Base-by-base conservation (phyloP, 192 early-diverging fungal species). In the Jimgerdemannia flammicorona region DNA sequence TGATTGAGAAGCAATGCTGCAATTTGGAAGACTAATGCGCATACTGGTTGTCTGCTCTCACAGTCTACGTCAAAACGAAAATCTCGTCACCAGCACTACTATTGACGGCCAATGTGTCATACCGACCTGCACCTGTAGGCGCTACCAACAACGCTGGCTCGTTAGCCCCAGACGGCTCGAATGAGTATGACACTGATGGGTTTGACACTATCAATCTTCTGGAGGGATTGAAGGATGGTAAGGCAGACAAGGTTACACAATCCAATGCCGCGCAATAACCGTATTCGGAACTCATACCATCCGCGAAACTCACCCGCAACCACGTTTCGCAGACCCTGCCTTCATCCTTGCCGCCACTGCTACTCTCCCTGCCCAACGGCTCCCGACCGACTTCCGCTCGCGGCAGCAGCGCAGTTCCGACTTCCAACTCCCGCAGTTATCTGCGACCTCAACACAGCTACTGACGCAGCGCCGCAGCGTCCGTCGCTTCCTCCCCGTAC, bases 191-290 rank as follows among this genome's bases (percentile, higher is more conserved):
- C 44, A 20, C 77, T 9, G 86, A 87, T 3, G 81, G 83, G 63
- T 89, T 87, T 78, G 83, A 77, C 39, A 87, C 83, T 54, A 78
- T 87, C 39, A 86, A 89, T 73, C 74, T 89, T 3, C 70, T 89
- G 67, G 79, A 84, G 44, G 86, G 88, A 4, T 70, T 89, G 19
- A 74, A 70, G 8, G 82, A 86, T 74, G 88, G 88, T 87, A 77
- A 77, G 74, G 67, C 4, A 63, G 49, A 59, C 49, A 6, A 10
- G 49, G 49, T 59, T 29, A 29, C 29, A 29, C 29, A 29, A 29
- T 29, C 29, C 29, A 29, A 29, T 1, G 29, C 29, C 29, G 29
- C 29, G 29, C 29, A 29, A 29, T 29, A 29, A 29, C 29, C 29
- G n/a, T n/a, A n/a, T n/a, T n/a, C n/a, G 29, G 29, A 29, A 29